Evolutionary conservation across 2,329 filamentous ascomycete genomes (phyloP).

Genomic region (Scortechinia acanthostroma): DNA sequence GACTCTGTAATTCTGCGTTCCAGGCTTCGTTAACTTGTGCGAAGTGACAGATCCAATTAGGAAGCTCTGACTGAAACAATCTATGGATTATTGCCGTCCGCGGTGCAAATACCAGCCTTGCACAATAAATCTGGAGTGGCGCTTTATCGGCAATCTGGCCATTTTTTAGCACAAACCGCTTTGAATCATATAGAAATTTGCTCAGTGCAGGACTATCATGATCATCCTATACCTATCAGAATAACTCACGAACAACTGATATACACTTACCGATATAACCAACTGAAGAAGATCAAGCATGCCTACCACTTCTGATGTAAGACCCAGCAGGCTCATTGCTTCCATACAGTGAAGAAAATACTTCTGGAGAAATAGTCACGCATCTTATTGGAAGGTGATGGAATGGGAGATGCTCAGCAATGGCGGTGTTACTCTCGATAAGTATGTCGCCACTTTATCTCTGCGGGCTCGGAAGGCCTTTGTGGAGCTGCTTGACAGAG

Average conservation of each 20-base stretch:
- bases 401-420: background rate
- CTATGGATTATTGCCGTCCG: background rate
- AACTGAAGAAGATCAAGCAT: background rate
- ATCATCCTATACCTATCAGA: background rate
- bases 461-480: no score
- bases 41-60: background rate
- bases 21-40: background rate
- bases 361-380: conserved; percentile 1
- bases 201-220: no score
- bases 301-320: background rate
- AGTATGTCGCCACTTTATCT: no score
- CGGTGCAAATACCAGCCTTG: background rate
- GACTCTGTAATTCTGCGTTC: background rate
- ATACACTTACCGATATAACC: background rate
- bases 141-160: background rate
- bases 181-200: background rate
- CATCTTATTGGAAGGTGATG: background rate
- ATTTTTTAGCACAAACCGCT: background rate
- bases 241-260: background rate
- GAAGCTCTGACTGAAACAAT: background rate
- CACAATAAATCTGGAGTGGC: background rate
- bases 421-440: background rate
- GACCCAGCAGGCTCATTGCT: background rate
- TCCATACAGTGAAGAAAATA: background rate
- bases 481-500: no score